These are phyloP conservation scores for Arachnopeziza araneosa DNA, from an alignment of 2,329 filamentous ascomycete genomes.

Conservation along the genomic window DNA sequence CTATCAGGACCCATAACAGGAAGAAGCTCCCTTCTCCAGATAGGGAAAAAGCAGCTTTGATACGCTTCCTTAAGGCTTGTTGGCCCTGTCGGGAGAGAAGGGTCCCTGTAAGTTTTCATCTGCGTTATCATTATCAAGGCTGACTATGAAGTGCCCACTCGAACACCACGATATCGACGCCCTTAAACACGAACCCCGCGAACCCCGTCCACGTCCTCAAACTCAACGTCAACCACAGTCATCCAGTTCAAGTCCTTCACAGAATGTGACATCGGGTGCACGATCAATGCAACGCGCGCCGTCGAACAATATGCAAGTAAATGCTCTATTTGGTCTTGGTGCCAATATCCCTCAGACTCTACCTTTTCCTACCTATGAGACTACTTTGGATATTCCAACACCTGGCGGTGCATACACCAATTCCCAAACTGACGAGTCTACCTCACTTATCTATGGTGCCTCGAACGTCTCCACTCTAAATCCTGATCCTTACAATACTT, in stretches of 20 bases:
- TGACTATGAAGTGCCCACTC: constrained; percentile 22
- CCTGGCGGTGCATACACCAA: constrained; percentile 7
- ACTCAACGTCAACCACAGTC: neutral
- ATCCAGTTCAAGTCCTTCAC: constrained; percentile 7
- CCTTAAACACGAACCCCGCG: constrained; percentile 16
- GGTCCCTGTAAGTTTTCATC: constrained; percentile 16
- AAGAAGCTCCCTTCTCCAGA: constrained; percentile 16
- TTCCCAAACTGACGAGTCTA: constrained; percentile 6
- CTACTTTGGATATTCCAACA: constrained; percentile 15
- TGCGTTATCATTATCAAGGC: neutral
- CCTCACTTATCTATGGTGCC: neutral
- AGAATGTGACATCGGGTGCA: neutral
- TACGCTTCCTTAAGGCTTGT: constrained; percentile 26
- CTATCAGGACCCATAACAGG: constrained; percentile 17
- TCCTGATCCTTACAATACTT: constrained; percentile 14
- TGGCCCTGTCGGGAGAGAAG: constrained; percentile 16
- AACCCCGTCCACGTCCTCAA: neutral
- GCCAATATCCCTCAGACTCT: constrained; percentile 1
- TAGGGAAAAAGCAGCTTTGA: constrained; percentile 26
- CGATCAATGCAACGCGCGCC: neutral
- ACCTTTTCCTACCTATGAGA: neutral
- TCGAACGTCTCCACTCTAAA: constrained; percentile 3
- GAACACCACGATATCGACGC: constrained; percentile 26
- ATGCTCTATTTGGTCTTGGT: constrained; percentile 21
- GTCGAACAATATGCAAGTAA: neutral